Evolutionary conservation across 805 yeast genomes (phyloP), one percentile per base, ranked within the genome.

Genomic region (Candida insectorum): DNA sequence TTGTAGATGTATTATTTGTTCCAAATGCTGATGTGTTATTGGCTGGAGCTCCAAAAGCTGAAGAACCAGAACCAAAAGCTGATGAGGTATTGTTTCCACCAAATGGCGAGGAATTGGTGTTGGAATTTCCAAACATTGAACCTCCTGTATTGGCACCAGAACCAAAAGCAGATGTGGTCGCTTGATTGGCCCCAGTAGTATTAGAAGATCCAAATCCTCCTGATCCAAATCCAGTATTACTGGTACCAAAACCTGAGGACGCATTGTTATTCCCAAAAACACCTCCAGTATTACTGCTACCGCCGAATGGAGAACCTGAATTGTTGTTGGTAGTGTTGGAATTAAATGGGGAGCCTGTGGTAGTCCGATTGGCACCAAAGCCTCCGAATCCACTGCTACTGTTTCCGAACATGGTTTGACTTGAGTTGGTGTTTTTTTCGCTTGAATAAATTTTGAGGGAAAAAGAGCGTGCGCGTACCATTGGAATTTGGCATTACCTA

Each of bases 311-410:
- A 3, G 73, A 56, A 4, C 48, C 45, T 16, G 35, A 48, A 16
- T 27, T 52, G 31, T 48, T 36, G 42, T 40, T 43, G 34, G 44
- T 44, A 16, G 46, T 44, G 15, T 49, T 29, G 9, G 62, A 43
- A 24, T 68, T 68, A 47, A 66, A 64, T 4, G 68, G 63, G 8
- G 73, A 56, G 5, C 51, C 48, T 21, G 55, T 47, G 37, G 48
- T 54, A 29, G 36, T 24, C 11, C 47, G 39, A 22, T 43, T 36
- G 40, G 44, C 40, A 26, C 43, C 31, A 20, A 64, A 69, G 19
- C 78, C 78, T 9, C 79, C 79, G 51, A 74, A 74, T 13, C 79
- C 79, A 29, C 74, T 62, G 10, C 64, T 56, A 15, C 68, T 47
- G 30, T 26, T 30, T 29, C 78, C 76, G 60, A 75, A 74, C 79